Evolutionary conservation across 106 monocot species (phyloP).

Genomic region (Amphibolis antarctica): DNA sequence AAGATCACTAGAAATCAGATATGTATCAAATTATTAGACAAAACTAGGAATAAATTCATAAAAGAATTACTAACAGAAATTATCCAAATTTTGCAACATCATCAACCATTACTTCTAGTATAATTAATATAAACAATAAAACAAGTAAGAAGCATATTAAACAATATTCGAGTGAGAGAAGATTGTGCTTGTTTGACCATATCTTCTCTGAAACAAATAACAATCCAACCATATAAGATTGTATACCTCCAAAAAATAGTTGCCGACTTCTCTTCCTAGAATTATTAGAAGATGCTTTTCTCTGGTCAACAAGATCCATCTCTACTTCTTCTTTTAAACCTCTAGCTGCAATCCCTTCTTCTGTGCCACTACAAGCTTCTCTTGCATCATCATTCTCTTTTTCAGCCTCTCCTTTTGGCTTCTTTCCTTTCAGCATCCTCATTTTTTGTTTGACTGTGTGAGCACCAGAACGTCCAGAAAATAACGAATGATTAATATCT

Average conservation of each 20-base stretch:
- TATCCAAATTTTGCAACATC: no score
- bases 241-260: slow-evolving; percentile 57
- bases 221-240: neutral
- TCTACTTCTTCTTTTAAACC: slow-evolving; percentile 39
- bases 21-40: no score
- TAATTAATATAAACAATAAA: neutral
- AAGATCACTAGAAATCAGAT: no score
- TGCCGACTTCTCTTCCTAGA: slow-evolving; percentile 53
- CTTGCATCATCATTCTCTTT: slow-evolving; percentile 55
- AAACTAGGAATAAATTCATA: no score
- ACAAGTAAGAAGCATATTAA: neutral
- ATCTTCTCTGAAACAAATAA: neutral
- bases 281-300: slow-evolving; percentile 26
- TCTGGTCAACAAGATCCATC: slow-evolving; percentile 23
- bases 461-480: slow-evolving; percentile 18
- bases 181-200: neutral
- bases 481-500: slow-evolving; percentile 20
- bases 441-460: slow-evolving; percentile 29
- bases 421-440: slow-evolving; percentile 36
- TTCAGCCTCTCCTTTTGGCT: slow-evolving; percentile 20
- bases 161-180: neutral
- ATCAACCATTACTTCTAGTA: no score
- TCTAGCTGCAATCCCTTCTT: slow-evolving; percentile 51
- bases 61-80: no score
- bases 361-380: slow-evolving; percentile 98